Percentiles rank a stretch among this genome's conserved stretches.
These are phyloP conservation scores for Elaeis oleifera DNA, from an alignment of 202 grass and related monocot species.

Conservation along the genomic window DNA sequence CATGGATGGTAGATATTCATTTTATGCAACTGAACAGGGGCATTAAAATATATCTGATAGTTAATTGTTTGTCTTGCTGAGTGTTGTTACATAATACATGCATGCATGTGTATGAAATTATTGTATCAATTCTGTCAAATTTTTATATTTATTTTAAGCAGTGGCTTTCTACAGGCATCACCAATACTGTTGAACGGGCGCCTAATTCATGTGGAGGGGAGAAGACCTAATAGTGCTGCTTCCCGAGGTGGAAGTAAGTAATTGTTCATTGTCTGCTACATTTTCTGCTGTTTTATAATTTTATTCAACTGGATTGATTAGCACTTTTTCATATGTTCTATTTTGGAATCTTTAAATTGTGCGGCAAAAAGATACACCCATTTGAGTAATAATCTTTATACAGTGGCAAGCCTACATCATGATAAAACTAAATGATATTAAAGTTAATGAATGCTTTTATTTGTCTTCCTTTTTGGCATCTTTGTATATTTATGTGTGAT, in stretches of 20 bases:
- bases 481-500: too few species aligned
- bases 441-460: too few species aligned
- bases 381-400: too few species aligned
- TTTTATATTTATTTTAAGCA: background rate
- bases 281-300: conserved; percentile 12
- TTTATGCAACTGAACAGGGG: too few species aligned
- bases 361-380: too few species aligned
- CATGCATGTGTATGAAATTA: too few species aligned
- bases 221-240: conserved; percentile 46
- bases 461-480: too few species aligned
- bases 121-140: background rate
- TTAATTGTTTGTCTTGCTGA: background rate
- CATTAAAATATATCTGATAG: background rate
- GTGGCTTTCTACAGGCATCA: conserved; percentile 56
- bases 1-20: too few species aligned
- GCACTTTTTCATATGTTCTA: background rate
- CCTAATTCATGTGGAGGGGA: conserved; percentile 57
- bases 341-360: background rate
- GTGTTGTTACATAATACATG: too few species aligned
- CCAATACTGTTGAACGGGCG: conserved; percentile 79
- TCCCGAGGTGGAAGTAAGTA: conserved; percentile 60
- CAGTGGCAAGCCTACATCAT: too few species aligned
- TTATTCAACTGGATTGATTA: conserved; percentile 1
- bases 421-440: too few species aligned
- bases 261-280: conserved; percentile 8